These are phyloP conservation scores for Verruconis gallopava DNA, from an alignment of 2,329 filamentous ascomycete species.

Conservation along the genomic window DNA sequence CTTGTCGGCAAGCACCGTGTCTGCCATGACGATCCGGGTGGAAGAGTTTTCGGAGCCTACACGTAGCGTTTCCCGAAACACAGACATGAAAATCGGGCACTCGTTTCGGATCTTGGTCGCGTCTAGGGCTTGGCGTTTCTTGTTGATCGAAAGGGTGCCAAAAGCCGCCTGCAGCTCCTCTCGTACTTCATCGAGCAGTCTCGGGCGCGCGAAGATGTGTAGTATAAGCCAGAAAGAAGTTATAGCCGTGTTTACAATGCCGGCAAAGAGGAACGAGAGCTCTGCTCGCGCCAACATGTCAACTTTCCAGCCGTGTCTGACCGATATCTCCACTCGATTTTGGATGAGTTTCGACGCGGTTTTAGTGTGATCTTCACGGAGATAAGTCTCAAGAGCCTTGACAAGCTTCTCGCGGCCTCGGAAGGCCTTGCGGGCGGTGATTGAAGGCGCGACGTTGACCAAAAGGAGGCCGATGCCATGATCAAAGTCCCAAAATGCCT, in stretches of 20 bases:
- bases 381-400: constrained; percentile 18
- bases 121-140: background rate
- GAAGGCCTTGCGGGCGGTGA: constrained; percentile 27
- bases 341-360: constrained; percentile 17
- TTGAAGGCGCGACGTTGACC: constrained; percentile 21
- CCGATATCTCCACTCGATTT: constrained; percentile 15
- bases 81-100: constrained; percentile 32
- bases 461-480: constrained; percentile 20
- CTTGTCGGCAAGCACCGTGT: constrained; percentile 28
- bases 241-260: constrained; percentile 31
- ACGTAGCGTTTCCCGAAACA: constrained; percentile 35
- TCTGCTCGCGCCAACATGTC: constrained; percentile 16
- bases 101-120: constrained; percentile 22
- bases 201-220: constrained; percentile 29
- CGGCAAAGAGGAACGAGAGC: constrained; percentile 20
- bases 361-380: constrained; percentile 15
- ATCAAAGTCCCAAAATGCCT: constrained; percentile 34
- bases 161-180: constrained; percentile 23
- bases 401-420: constrained; percentile 22
- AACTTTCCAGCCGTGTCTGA: constrained; percentile 13
- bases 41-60: constrained; percentile 26
- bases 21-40: constrained; percentile 29
- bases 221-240: constrained; percentile 34
- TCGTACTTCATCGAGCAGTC: constrained; percentile 27
- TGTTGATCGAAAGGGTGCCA: background rate